Evolutionary conservation across 1,284 basidiomycete genomes (phyloP), one percentile per base, ranked within the genome.

Genomic region (Gymnopus androsaceus): DNA sequence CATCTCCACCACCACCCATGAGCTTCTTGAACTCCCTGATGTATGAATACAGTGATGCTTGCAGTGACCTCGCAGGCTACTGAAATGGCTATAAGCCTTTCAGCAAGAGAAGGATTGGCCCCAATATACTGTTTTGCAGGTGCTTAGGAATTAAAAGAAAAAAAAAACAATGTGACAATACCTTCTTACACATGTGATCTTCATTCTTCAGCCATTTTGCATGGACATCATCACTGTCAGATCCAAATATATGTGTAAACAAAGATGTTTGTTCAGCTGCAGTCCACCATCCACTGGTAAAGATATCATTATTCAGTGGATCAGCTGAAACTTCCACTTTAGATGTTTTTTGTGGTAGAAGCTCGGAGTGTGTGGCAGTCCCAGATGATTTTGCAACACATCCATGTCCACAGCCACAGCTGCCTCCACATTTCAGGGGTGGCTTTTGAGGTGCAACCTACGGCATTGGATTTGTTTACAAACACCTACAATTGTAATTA

Each of bases 1-100:
- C 37, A 53, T 57, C 59, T 6, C 56, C 52, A 11, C 59, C 59
- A 33, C 59, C 53, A 5, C 58, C 58, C 2, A 56, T 60, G 45
- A 57, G 57, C 1, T 12, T 11, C 14, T 60, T 48, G 4, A 55
- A 57, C 3, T 48, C 59, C 9, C 28, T n/a, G 12, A 60, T 60
- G n/a, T 46, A 55, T 1, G n/a, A 4, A 33, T 54, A 54, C 14
- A 54, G 33, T 17, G 11, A 7, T 23, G 23, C 21, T 37, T 15
- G 19, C 4, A 37, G 47, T 50, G 2, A 50, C 19, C 23, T 23
- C 23, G 19, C 33, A 37, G 25, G 15, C 33, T 14, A 50, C 33
- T n/a, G 33, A 7, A 3, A 6, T 37, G 15, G 25, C 31, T 9
- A 19, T 28, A 15, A 21, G 28, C 21, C 21, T 37, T 27, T 9